phyloP scores from a whole-genome alignment of 2,329 filamentous ascomycete species.

The Nemania serpens region DNA sequence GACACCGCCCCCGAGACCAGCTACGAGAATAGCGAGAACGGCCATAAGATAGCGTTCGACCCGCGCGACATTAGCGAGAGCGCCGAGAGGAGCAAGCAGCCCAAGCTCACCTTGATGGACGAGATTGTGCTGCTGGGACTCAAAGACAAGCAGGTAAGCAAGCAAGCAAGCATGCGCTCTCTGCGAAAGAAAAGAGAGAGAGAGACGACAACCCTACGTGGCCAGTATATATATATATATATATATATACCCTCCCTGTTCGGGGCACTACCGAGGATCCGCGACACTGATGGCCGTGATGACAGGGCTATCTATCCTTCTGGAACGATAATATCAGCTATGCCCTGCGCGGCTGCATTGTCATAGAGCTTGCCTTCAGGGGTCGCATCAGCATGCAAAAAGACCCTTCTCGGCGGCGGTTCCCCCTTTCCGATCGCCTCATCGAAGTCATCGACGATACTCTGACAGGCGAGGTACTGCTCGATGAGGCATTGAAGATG shows the following conservation, averaged over 20 bases:
- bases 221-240: no score
- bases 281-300: constrained; percentile 26
- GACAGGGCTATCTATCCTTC: constrained; percentile 93
- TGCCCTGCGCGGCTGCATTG: constrained; percentile 94
- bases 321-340: constrained; percentile 99
- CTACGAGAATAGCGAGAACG: constrained; percentile 91
- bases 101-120: constrained; percentile 98
- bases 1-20: constrained; percentile 73
- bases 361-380: constrained; percentile 94
- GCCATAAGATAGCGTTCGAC: constrained; percentile 98
- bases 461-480: constrained; percentile 91
- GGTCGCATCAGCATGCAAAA: constrained; percentile 99
- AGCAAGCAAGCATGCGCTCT: constrained; percentile 16
- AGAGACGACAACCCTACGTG: no score
- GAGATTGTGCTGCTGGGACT: constrained; percentile 92
- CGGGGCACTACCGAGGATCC: no score
- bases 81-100: constrained; percentile 94
- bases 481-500: constrained; percentile 99
- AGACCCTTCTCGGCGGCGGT: constrained; percentile 87
- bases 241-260: no score
- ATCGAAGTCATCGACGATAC: constrained; percentile 98
- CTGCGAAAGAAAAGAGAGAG: no score
- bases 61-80: constrained; percentile 97
- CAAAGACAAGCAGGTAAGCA: constrained; percentile 95
- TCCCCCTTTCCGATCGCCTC: constrained; percentile 87